Conservation (phyloP, 2,329 filamentous ascomycete species). For the Aspergillus fumigatus region DNA sequence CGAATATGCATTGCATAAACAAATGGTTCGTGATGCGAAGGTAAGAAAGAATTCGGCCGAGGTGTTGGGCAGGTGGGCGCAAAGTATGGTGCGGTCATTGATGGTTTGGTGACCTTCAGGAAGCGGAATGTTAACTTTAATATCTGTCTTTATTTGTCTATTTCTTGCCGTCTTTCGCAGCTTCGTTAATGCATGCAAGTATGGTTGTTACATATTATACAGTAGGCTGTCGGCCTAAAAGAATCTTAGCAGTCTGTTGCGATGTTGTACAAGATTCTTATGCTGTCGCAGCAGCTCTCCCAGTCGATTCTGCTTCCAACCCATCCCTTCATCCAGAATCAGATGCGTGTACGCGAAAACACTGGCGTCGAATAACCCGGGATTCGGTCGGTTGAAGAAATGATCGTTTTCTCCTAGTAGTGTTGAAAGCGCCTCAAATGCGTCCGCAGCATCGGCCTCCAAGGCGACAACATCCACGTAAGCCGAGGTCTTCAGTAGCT, state of each 20-base stretch:
- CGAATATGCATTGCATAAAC: no score
- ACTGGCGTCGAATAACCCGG: slow-evolving; percentile 78
- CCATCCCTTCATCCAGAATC: slow-evolving; percentile 60
- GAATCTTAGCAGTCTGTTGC: slow-evolving; percentile 54
- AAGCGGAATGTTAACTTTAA: slow-evolving; percentile 16
- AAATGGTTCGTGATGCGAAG: no score
- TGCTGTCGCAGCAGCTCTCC: slow-evolving; percentile 53
- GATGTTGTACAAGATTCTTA: slow-evolving; percentile 62
- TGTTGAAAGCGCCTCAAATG: slow-evolving; percentile 58
- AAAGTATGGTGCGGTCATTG: slow-evolving; percentile 59
- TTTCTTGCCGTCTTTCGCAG: background rate
- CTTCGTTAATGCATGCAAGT: background rate
- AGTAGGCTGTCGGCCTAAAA: slow-evolving; percentile 32
- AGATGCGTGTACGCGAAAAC: slow-evolving; percentile 88
- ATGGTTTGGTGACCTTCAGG: slow-evolving; percentile 52
- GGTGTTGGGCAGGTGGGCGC: slow-evolving; percentile 55
- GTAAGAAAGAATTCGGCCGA: slow-evolving; percentile 20
- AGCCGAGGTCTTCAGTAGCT: slow-evolving; percentile 61
- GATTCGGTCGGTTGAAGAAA: slow-evolving; percentile 56
- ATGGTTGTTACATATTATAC: slow-evolving; percentile 11
- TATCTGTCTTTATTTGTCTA: background rate
- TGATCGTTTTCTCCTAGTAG: slow-evolving; percentile 55
- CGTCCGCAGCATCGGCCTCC: slow-evolving; percentile 57
- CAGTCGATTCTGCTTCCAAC: slow-evolving; percentile 62
- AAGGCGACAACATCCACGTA: slow-evolving; percentile 55